A percentile compares a stretch with the other conserved stretches of the same genome.
These are phyloP conservation scores for Penicillium frequentans DNA, from an alignment of 2,329 filamentous ascomycete species.

Conservation along the genomic window DNA sequence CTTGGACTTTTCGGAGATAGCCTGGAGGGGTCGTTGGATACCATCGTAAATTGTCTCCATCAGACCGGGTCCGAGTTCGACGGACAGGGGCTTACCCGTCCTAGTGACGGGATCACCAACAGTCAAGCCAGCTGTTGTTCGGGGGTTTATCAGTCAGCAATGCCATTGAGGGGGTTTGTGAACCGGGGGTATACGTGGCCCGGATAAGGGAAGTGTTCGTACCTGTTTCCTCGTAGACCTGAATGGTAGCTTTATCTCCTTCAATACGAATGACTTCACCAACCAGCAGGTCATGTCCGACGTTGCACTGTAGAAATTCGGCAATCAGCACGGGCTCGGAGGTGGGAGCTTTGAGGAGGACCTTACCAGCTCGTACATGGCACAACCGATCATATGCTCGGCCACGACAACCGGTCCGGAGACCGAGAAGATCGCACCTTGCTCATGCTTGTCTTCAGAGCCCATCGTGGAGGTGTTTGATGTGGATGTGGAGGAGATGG, in stretches of 20 bases:
- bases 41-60: slow-evolving; percentile 99
- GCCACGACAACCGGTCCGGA: slow-evolving; percentile 90
- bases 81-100: slow-evolving; percentile 93
- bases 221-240: slow-evolving; percentile 99
- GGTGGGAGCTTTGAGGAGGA: slow-evolving; percentile 10
- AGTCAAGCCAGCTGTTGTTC: slow-evolving; percentile 72
- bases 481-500: slow-evolving; percentile 25
- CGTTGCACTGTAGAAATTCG: slow-evolving; percentile 65
- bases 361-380: slow-evolving; percentile 97
- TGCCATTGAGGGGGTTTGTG: not conserved
- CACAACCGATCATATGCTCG: slow-evolving; percentile 97
- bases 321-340: slow-evolving; percentile 3
- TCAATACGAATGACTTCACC: slow-evolving; percentile 99
- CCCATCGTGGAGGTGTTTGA: slow-evolving; percentile 41
- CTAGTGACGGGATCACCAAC: slow-evolving; percentile 90
- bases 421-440: slow-evolving; percentile 70
- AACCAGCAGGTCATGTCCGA: slow-evolving; percentile 87
- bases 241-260: slow-evolving; percentile 91
- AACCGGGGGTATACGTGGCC: slow-evolving; percentile 5
- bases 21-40: slow-evolving; percentile 91
- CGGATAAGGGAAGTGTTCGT: slow-evolving; percentile 14
- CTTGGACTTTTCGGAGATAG: slow-evolving; percentile 72
- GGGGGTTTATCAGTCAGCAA: slow-evolving; percentile 7
- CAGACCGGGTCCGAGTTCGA: slow-evolving; percentile 93
- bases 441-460: slow-evolving; percentile 52